phyloP scores from a whole-genome alignment of 768 basidiomycete genomes.

The Strobilomyces echinocephalus region DNA sequence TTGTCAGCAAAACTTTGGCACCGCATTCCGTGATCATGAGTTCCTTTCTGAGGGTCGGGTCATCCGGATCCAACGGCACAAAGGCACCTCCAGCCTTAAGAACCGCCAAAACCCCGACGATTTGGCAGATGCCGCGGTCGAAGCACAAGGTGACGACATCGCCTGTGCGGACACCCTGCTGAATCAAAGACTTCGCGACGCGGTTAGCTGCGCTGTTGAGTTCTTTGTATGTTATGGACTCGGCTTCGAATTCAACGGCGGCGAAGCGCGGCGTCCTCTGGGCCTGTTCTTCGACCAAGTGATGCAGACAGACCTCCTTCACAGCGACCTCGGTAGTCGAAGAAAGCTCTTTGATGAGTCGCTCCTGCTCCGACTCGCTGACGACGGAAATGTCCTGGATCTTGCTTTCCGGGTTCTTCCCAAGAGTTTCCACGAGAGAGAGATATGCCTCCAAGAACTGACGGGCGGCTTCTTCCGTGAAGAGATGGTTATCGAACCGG shows the following conservation, averaged over 20 bases:
- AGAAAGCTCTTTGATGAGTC: conserved; percentile 25
- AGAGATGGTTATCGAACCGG: conserved; percentile 28
- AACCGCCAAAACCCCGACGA: conserved; percentile 28
- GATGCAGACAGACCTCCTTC: conserved; percentile 17
- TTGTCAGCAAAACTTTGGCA: conserved; percentile 27
- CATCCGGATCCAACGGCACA: conserved; percentile 25
- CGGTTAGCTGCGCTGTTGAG: conserved; percentile 32
- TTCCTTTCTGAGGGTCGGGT: conserved; percentile 28
- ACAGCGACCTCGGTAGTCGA: conserved; percentile 12
- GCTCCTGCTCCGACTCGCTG: conserved; percentile 10
- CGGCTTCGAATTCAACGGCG: conserved; percentile 26
- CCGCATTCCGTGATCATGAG: conserved; percentile 25
- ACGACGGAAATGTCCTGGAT: conserved; percentile 19
- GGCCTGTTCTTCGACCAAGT: conserved; percentile 15
- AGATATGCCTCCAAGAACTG: conserved; percentile 30
- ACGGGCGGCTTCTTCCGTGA: conserved; percentile 25
- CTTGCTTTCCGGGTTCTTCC: conserved; percentile 7
- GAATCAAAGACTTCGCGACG: conserved; percentile 26
- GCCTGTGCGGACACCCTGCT: conserved; percentile 22
- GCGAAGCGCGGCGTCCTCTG: conserved; percentile 18
- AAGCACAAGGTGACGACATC: conserved; percentile 28
- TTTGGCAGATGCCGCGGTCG: conserved; percentile 27
- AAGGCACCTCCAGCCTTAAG: conserved; percentile 30
- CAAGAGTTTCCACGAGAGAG: conserved; percentile 24
- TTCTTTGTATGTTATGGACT: conserved; percentile 29